Conservation (phyloP, 208 protist genomes). For the Wallacemonas sp. region DNA sequence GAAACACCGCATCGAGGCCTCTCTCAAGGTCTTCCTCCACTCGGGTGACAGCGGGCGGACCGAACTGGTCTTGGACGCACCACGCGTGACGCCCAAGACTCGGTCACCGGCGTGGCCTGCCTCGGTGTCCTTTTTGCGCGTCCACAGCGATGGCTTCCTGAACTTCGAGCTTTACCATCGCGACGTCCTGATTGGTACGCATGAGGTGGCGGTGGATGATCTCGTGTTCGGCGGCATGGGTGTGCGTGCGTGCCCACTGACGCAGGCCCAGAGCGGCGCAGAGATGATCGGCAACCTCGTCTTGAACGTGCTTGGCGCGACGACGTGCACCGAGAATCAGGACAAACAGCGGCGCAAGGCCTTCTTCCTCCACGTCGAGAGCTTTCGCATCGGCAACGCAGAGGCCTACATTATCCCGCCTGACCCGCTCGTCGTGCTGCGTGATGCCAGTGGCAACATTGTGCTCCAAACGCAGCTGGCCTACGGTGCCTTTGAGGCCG, state of each 20-base stretch:
- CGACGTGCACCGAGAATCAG: slow-evolving; percentile 28
- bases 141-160: slow-evolving; percentile 56
- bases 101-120: slow-evolving; percentile 72
- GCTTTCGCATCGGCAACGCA: slow-evolving; percentile 30
- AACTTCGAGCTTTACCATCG: slow-evolving; percentile 78
- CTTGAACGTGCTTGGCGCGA: slow-evolving; percentile 56
- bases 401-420: slow-evolving; percentile 53
- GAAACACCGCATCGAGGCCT: slow-evolving; percentile 81
- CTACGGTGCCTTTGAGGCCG: slow-evolving; percentile 46
- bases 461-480: slow-evolving; percentile 67
- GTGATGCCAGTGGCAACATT: slow-evolving; percentile 38
- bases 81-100: slow-evolving; percentile 59
- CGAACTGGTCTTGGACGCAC: slow-evolving; percentile 59
- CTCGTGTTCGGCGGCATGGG: slow-evolving; percentile 79
- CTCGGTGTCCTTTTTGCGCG: slow-evolving; percentile 44
- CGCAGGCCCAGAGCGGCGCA: slow-evolving; percentile 37
- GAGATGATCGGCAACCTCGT: slow-evolving; percentile 68
- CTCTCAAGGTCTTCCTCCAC: slow-evolving; percentile 49
- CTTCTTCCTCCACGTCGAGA: slow-evolving; percentile 59
- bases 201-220: slow-evolving; percentile 66
- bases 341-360: slow-evolving; percentile 34
- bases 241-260: slow-evolving; percentile 54
- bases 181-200: slow-evolving; percentile 60
- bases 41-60: slow-evolving; percentile 31
- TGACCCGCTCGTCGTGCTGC: slow-evolving; percentile 79